A percentile compares a stretch with the other conserved stretches of the same genome.
These are phyloP conservation scores for Pyrenophora teres DNA, from an alignment of 2,329 filamentous ascomycete species.

Conservation along the genomic window DNA sequence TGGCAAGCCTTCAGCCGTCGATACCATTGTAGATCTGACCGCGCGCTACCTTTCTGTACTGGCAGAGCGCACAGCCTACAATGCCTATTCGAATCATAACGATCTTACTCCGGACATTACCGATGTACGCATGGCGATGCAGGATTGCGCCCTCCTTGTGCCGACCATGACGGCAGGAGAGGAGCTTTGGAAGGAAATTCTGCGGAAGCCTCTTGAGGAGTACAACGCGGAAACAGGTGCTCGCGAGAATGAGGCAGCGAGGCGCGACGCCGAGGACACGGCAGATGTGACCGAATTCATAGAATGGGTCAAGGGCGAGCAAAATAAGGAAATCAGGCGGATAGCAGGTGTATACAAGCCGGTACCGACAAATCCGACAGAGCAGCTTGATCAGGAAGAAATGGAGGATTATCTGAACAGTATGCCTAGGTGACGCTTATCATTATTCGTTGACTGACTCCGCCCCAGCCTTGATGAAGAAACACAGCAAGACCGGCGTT, in stretches of 20 bases:
- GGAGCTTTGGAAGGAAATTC: constrained; percentile 65
- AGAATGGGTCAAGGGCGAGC: constrained; percentile 74
- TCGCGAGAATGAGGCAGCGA: constrained; percentile 50
- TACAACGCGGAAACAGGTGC: constrained; percentile 48
- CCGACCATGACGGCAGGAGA: constrained; percentile 70
- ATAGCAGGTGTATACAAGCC: constrained; percentile 70
- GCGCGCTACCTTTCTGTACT: constrained; percentile 79
- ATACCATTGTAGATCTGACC: constrained; percentile 85
- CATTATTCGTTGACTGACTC: constrained; percentile 20
- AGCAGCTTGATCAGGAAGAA: constrained; percentile 52
- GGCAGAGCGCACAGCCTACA: constrained; percentile 71
- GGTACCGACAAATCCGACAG: constrained; percentile 46
- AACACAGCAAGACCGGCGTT: constrained; percentile 86
- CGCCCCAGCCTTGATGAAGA: constrained; percentile 76
- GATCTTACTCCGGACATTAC: constrained; percentile 67
- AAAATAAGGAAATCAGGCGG: constrained; percentile 79
- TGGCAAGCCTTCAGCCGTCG: constrained; percentile 78
- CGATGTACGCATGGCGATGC: constrained; percentile 83
- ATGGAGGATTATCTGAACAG: constrained; percentile 56
- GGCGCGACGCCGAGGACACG: constrained; percentile 70
- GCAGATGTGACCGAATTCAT: constrained; percentile 79
- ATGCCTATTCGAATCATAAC: constrained; percentile 72
- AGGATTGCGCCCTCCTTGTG: constrained; percentile 75
- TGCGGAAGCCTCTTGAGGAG: constrained; percentile 52
- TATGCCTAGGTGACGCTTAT: constrained; percentile 22